Percentiles rank a stretch among this genome's conserved stretches.
These are phyloP conservation scores for Actinomucor elegans DNA, from an alignment of 371 early-diverging fungal genomes.

Conservation along the genomic window DNA sequence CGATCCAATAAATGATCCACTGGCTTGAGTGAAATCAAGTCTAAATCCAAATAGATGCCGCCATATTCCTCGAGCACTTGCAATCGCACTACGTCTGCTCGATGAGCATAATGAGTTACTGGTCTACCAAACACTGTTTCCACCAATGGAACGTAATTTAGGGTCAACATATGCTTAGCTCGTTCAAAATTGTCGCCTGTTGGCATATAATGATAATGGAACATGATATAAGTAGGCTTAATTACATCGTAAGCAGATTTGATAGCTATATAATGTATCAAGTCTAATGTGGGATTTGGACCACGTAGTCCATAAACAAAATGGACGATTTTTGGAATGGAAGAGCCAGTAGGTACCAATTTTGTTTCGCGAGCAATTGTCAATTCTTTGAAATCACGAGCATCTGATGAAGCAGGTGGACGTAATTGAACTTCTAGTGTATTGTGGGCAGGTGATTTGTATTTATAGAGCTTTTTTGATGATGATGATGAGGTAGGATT, in stretches of 20 bases:
- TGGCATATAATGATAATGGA: constrained; percentile 54
- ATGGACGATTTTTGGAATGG: constrained; percentile 52
- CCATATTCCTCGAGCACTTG: constrained; percentile 44
- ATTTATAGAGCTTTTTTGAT: neutral
- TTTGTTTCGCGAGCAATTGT: constrained; percentile 18
- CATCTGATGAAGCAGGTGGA: constrained; percentile 4
- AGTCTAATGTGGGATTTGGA: constrained; percentile 41
- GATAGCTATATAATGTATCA: constrained; percentile 55
- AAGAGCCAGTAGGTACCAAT: constrained; percentile 11
- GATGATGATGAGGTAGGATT: neutral
- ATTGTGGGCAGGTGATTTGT: neutral
- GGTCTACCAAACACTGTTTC: constrained; percentile 39
- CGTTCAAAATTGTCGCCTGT: constrained; percentile 46
- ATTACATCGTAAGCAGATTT: constrained; percentile 51
- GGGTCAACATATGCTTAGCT: constrained; percentile 36
- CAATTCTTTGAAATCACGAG: constrained; percentile 20
- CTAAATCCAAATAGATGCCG: constrained; percentile 58
- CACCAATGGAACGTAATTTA: constrained; percentile 36
- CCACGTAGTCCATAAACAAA: constrained; percentile 51
- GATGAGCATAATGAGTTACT: constrained; percentile 49
- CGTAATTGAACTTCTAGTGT: constrained; percentile 10
- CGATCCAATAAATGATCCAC: constrained; percentile 46
- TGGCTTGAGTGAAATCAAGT: constrained; percentile 46
- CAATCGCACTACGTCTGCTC: constrained; percentile 50
- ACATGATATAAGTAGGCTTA: constrained; percentile 47